Conservation (phyloP, 192 early-diverging fungal genomes). For the Helicostylum pulchrum region DNA sequence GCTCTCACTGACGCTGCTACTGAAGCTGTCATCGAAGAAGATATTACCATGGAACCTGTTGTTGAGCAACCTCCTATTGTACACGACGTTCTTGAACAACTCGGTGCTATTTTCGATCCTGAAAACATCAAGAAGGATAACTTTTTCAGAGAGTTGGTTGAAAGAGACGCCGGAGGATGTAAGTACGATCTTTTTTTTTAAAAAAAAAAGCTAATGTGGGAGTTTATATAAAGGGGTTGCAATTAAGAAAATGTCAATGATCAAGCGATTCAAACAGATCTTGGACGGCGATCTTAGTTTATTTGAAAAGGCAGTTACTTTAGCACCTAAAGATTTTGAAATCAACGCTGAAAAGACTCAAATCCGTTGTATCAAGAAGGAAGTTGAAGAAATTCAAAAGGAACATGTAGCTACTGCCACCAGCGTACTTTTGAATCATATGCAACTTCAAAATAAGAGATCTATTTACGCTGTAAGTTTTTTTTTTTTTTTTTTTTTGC, state of each 20-base stretch:
- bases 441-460: slow-evolving; percentile 12
- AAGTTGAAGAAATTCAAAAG: neutral
- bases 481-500: no score
- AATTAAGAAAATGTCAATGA: slow-evolving; percentile 24
- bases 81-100: slow-evolving; percentile 14
- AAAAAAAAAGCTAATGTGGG: neutral
- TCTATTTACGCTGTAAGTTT: slow-evolving; percentile 35
- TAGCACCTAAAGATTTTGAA: slow-evolving; percentile 22
- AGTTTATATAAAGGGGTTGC: slow-evolving; percentile 23
- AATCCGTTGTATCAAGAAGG: slow-evolving; percentile 10
- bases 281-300: slow-evolving; percentile 19
- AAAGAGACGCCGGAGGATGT: slow-evolving; percentile 32
- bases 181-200: slow-evolving; percentile 4
- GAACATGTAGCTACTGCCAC: neutral
- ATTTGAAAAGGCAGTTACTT: slow-evolving; percentile 8
- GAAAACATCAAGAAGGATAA: slow-evolving; percentile 29
- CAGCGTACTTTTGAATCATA: neutral
- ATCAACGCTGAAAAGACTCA: slow-evolving; percentile 26
- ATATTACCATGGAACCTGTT: neutral
- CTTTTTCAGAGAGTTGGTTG: slow-evolving; percentile 30
- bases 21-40: no score
- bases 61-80: neutral
- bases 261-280: slow-evolving; percentile 33
- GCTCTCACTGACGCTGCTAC: no score
- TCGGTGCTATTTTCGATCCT: slow-evolving; percentile 23